phyloP scores from a whole-genome alignment of 1,284 basidiomycete species.

The Cutaneotrichosporon mucoides region DNA sequence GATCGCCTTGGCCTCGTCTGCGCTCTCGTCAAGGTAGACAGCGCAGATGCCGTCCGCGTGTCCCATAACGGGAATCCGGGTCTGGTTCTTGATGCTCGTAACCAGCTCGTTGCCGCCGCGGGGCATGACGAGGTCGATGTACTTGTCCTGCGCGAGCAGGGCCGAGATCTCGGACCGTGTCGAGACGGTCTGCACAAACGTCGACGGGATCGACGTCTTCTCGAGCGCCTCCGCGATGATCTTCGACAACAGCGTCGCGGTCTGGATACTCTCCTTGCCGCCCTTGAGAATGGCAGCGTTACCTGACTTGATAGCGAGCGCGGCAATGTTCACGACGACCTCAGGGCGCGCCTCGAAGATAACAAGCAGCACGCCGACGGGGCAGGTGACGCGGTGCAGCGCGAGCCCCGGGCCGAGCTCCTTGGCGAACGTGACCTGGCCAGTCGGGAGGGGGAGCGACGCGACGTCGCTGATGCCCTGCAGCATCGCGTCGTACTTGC shows the following conservation, averaged over 20 bases:
- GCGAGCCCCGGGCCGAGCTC: conserved; percentile 81
- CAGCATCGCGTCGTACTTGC: conserved; percentile 93
- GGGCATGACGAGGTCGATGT: conserved; percentile 96
- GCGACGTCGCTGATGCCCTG: conserved; percentile 87
- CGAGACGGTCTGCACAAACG: conserved; percentile 88
- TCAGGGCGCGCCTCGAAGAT: conserved; percentile 98
- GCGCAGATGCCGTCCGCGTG: conserved; percentile 63
- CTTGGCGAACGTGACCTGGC: conserved; percentile 79
- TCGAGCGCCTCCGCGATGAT: conserved; percentile 76
- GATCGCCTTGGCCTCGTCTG: conserved; percentile 70
- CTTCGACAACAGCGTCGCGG: conserved; percentile 66
- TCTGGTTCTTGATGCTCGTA: conserved; percentile 78
- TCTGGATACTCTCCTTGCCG: conserved; percentile 86
- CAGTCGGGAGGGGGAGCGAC: conserved; percentile 77
- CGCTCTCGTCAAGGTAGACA: conserved; percentile 59
- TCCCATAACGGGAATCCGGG: conserved; percentile 96
- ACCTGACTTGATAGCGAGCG: conserved; percentile 95
- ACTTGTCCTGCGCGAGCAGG: conserved; percentile 77
- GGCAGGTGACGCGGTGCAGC: conserved; percentile 90
- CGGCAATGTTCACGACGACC: conserved; percentile 95
- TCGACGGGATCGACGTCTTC: conserved; percentile 65
- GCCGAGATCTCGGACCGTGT: conserved; percentile 88
- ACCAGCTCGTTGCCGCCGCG: conserved; percentile 91
- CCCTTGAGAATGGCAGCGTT: conserved; percentile 95
- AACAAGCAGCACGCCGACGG: conserved; percentile 92